These are phyloP conservation scores for Cyathus striatus DNA, from an alignment of 768 basidiomycete genomes.

Conservation along the genomic window DNA sequence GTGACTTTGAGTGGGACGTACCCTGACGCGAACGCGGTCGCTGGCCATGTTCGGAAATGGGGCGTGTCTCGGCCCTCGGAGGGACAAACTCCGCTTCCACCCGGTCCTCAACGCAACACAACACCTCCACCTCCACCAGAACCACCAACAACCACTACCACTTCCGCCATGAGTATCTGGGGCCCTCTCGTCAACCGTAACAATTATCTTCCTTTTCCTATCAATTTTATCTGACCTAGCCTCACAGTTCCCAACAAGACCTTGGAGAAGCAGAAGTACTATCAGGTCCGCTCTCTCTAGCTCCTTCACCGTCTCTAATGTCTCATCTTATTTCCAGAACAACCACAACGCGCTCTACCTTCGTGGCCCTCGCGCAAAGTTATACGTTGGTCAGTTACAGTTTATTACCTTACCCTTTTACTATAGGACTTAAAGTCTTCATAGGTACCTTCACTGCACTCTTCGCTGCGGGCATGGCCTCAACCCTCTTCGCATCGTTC, in stretches of 20 bases:
- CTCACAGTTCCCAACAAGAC: conserved; percentile 58
- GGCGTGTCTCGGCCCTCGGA: conserved; percentile 34
- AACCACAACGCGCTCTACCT: conserved; percentile 51
- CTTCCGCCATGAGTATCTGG: conserved; percentile 38
- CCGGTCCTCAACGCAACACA: no score
- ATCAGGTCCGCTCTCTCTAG: conserved; percentile 49
- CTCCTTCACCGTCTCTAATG: conserved; percentile 1
- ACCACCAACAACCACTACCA: conserved; percentile 12
- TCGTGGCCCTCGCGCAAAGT: conserved; percentile 54
- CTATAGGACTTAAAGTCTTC: no score
- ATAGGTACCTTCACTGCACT: conserved; percentile 51
- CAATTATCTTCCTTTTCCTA: conserved; percentile 13
- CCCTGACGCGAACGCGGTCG: conserved; percentile 78
- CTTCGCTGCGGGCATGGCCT: conserved; percentile 50
- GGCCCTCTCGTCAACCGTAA: conserved; percentile 63
- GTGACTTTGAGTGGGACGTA: no score
- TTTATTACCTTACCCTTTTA: background rate
- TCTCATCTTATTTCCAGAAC: conserved; percentile 21
- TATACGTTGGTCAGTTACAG: conserved; percentile 55
- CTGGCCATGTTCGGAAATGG: conserved; percentile 38
- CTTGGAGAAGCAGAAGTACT: conserved; percentile 56
- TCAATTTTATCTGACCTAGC: conserved; percentile 4
- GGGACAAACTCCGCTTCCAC: conserved; percentile 40
- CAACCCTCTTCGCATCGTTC: conserved; percentile 45
- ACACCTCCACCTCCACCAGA: conserved; percentile 1